Evolutionary conservation across 164 flowering plant species (phyloP), one percentile per base, ranked within the genome.

Genomic region (Houttuynia cordata): DNA sequence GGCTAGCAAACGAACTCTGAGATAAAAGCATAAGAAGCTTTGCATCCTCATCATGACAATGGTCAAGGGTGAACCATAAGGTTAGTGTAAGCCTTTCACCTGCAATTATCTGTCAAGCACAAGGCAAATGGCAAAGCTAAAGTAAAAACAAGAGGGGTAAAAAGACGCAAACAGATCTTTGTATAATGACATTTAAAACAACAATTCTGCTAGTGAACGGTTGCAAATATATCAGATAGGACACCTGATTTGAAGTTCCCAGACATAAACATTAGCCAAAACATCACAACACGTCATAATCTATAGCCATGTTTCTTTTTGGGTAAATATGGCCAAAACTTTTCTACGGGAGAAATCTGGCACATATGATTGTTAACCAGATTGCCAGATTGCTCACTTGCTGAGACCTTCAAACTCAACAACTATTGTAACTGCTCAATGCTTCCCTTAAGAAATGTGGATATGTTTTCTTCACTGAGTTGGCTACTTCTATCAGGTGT

Each of bases 21-120:
- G 89, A 79, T 25, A 93, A 76, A 65, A 75, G 76, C 53, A 78
- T 70, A 68, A 90, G 63, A 57, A 93, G 85, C 70, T 86, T 93
- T 20, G 74, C 79, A 75, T 93, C 99, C 79, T 91, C 97, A 67
- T 93, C 96, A 72, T 84, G 80, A 60, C 76, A 71, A 55, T 68
- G 58, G 70, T 91, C 83, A 41, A 92, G 91, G 66, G 78, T 86
- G 71, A 91, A 93, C 99, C 97, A 91, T 57, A 93, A 58, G 40
- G 96, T 80, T 58, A 93, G 80, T 4, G 99, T 86, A n/a, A 85
- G 79, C 65, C 96, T 76, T 76, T 93, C 97, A 51, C 97, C 97
- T 56, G 75, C 78, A 18, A 66, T 81, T 53, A 93, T 76, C 97
- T 93, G 90, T 42, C 49, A 42, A 42, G 49, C 49, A 42, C 14